Conservation (phyloP, 306 rosid genomes). For the Clitoria ternatea region DNA sequence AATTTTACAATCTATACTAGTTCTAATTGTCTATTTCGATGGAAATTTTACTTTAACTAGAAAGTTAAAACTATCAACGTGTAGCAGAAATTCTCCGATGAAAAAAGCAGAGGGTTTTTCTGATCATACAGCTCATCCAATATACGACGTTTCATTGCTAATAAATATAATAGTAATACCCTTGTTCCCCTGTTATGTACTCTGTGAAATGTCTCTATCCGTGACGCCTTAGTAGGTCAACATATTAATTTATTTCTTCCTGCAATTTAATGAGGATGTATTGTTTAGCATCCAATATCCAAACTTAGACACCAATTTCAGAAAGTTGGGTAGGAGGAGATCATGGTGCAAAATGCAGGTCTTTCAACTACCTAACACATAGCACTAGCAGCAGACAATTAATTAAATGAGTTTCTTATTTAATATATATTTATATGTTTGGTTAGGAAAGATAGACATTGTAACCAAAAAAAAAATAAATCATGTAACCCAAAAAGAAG, state of each 20-base stretch:
- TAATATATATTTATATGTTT: not conserved
- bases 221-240: conserved; percentile 14
- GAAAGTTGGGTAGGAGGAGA: conserved; percentile 4
- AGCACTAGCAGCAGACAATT: not conserved
- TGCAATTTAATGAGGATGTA: conserved; percentile 31
- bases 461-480: no score
- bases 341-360: not conserved
- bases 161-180: not conserved
- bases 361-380: not conserved
- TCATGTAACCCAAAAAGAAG: no score
- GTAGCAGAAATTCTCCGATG: not conserved
- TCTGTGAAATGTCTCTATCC: conserved; percentile 13
- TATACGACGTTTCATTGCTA: not conserved
- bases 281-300: conserved; percentile 8
- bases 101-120: not conserved
- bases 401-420: not conserved
- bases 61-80: no score
- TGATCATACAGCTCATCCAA: not conserved
- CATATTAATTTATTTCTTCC: not conserved
- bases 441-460: not conserved
- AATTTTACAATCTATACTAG: no score
- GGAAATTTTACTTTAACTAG: no score
- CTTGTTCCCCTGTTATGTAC: not conserved
- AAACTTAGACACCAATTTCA: not conserved
- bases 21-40: no score